These are phyloP conservation scores for Bolboschoenus planiculmis DNA, from an alignment of 176 grass and related monocot species.

Conservation along the genomic window DNA sequence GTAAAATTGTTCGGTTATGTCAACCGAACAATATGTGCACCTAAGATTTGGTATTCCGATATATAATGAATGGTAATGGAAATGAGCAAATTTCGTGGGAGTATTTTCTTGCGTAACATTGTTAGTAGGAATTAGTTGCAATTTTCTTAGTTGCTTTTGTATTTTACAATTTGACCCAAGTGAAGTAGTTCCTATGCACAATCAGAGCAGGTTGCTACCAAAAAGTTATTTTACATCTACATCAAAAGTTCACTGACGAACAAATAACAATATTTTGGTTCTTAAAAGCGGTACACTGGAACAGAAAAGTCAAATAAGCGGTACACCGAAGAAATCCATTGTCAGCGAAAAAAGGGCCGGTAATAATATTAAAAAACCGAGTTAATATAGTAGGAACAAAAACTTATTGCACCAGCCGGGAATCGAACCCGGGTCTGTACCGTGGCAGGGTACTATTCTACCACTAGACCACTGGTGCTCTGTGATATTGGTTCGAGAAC, in stretches of 20 bases:
- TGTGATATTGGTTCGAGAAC: no score
- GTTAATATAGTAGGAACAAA: no score
- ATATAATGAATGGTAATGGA: neutral
- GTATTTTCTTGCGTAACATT: neutral
- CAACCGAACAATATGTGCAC: no score
- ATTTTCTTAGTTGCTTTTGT: neutral
- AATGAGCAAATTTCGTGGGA: neutral
- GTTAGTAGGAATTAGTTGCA: neutral
- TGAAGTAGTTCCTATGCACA: neutral
- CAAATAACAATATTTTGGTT: neutral
- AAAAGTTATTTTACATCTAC: neutral
- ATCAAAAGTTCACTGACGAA: no score
- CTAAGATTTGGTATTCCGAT: no score
- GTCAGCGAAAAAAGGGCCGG: neutral
- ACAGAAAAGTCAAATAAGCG: neutral
- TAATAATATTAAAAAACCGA: no score
- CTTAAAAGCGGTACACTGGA: neutral
- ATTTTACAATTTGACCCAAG: neutral
- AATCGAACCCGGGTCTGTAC: conserved; percentile 51
- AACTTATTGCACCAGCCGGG: conserved; percentile 27
- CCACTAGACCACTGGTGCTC: conserved; percentile 38
- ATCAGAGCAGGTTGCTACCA: no score
- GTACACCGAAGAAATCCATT: neutral
- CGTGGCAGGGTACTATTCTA: conserved; percentile 68
- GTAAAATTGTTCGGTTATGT: no score